Conservation (phyloP, 2,329 filamentous ascomycete species). For the Xylaria multiplex region DNA sequence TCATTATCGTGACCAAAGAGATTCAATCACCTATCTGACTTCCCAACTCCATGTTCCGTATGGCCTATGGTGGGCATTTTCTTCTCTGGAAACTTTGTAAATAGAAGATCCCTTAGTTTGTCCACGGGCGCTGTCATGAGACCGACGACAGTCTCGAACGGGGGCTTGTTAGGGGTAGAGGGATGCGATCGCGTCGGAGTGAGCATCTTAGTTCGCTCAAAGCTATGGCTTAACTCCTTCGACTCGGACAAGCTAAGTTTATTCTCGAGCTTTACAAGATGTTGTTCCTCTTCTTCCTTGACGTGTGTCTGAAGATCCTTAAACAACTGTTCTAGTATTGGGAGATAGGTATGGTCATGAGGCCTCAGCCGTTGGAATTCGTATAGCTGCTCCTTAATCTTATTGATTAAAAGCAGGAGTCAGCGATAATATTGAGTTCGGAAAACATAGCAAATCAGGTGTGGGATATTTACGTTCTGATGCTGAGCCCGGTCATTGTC, state of each 20-base stretch:
- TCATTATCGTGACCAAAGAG: not conserved
- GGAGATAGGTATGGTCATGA: slow-evolving; percentile 52
- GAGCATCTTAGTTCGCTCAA: slow-evolving; percentile 58
- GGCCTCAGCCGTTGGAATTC: slow-evolving; percentile 56
- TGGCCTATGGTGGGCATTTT: slow-evolving; percentile 28
- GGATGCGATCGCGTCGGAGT: slow-evolving; percentile 58
- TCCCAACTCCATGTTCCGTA: slow-evolving; percentile 23
- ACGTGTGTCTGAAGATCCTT: slow-evolving; percentile 54
- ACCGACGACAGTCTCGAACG: slow-evolving; percentile 60
- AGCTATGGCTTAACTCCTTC: slow-evolving; percentile 51
- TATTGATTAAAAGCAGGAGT: slow-evolving; percentile 36
- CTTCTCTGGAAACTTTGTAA: slow-evolving; percentile 60
- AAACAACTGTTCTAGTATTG: slow-evolving; percentile 56
- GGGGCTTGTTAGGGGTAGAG: slow-evolving; percentile 57
- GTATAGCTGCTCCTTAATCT: slow-evolving; percentile 57
- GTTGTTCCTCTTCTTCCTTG: slow-evolving; percentile 55
- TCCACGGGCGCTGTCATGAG: slow-evolving; percentile 64
- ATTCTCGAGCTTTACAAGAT: slow-evolving; percentile 56
- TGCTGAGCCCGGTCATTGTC: slow-evolving; percentile 53
- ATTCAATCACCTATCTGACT: slow-evolving; percentile 22
- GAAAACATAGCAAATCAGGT: no score
- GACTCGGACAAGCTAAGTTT: slow-evolving; percentile 48
- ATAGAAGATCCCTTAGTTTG: slow-evolving; percentile 58
- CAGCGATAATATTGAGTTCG: not conserved
- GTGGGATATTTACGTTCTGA: slow-evolving; percentile 37